These are phyloP conservation scores for Sporisorium scitamineum DNA, from an alignment of 1,284 basidiomycete genomes.

Conservation along the genomic window DNA sequence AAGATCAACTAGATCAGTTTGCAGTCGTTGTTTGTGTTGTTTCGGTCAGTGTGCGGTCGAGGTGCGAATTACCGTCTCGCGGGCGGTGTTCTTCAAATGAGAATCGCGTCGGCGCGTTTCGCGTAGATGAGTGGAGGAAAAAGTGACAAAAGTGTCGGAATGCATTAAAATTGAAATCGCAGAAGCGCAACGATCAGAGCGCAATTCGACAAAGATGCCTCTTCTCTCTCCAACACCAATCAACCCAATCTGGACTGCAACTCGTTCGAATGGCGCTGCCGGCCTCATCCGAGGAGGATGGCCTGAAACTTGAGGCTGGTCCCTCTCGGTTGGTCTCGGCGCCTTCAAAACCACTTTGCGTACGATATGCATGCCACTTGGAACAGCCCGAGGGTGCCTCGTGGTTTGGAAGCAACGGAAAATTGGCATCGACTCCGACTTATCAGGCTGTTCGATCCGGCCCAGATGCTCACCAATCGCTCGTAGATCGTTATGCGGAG, in stretches of 20 bases:
- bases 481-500: constrained; percentile 30
- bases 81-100: not conserved
- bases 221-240: constrained; percentile 1
- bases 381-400: constrained; percentile 21
- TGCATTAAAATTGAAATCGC: not conserved
- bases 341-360: not conserved
- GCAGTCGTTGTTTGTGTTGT: not conserved
- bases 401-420: constrained; percentile 25
- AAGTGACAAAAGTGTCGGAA: not conserved
- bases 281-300: not conserved
- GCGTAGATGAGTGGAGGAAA: constrained; percentile 11
- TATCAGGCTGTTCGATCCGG: not conserved
- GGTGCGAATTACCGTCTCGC: too few relatives aligned
- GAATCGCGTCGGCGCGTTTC: constrained; percentile 14
- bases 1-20: not conserved
- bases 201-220: not conserved
- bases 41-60: too few relatives aligned
- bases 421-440: not conserved
- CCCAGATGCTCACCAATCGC: not conserved
- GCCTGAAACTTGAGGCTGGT: constrained; percentile 5
- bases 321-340: constrained; percentile 8
- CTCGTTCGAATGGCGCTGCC: constrained; percentile 16
- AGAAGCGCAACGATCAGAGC: not conserved
- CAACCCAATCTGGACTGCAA: not conserved
- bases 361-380: constrained; percentile 24